These are phyloP conservation scores for Pseudonectria buxi DNA, from an alignment of 2,329 filamentous ascomycete genomes.

Conservation along the genomic window DNA sequence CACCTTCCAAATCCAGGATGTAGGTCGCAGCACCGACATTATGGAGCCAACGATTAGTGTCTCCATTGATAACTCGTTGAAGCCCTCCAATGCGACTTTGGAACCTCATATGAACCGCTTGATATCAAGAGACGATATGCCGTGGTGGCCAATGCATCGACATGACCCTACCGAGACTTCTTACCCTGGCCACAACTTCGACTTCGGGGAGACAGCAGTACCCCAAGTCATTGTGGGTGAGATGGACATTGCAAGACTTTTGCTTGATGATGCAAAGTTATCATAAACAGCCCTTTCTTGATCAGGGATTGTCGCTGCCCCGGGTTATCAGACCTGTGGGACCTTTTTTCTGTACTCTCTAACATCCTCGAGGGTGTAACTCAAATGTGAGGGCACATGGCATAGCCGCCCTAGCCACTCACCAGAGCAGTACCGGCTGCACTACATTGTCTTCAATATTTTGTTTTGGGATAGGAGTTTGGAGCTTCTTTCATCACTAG, in stretches of 20 bases:
- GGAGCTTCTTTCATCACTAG: constrained; percentile 12
- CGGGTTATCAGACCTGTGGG: too few species aligned
- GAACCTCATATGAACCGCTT: constrained; percentile 34
- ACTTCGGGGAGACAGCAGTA: constrained; percentile 37
- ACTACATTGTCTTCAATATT: constrained; percentile 11
- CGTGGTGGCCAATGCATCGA: constrained; percentile 35
- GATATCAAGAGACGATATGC: constrained; percentile 41
- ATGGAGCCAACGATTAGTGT: constrained; percentile 48
- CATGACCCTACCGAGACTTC: constrained; percentile 23
- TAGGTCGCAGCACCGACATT: constrained; percentile 32
- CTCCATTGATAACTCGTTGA: constrained; percentile 40
- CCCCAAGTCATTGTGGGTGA: constrained; percentile 42
- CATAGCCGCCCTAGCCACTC: background rate
- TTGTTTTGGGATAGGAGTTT: constrained; percentile 15
- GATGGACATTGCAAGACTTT: constrained; percentile 55
- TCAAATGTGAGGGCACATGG: background rate
- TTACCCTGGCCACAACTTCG: constrained; percentile 28
- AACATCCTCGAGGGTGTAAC: too few species aligned
- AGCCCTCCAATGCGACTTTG: constrained; percentile 31
- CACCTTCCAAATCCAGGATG: constrained; percentile 39
- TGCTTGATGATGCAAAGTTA: constrained; percentile 46
- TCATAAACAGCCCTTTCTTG: constrained; percentile 11
- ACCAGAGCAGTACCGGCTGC: constrained; percentile 6
- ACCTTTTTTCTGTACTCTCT: too few species aligned
- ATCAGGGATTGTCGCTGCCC: too few species aligned